phyloP scores from a whole-genome alignment of 2,329 filamentous ascomycete species.

The Apiospora hydei region DNA sequence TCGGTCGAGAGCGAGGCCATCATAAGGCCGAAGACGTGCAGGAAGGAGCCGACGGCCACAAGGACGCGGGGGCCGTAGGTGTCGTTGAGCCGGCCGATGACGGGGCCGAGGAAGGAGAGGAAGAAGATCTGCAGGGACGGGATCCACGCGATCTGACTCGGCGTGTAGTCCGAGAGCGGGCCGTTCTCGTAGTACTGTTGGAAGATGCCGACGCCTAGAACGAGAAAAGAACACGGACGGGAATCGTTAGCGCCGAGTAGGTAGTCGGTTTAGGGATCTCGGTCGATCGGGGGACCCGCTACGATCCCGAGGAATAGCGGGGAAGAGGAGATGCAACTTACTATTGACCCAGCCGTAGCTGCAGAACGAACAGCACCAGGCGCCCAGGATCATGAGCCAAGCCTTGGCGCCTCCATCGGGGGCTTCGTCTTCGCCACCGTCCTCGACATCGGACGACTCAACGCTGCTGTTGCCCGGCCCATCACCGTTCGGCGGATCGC shows the following conservation, averaged over 20 bases:
- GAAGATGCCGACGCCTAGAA: slow-evolving; percentile 56
- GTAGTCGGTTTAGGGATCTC: background rate
- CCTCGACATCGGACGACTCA: background rate
- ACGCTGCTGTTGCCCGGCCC: background rate
- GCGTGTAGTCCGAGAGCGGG: slow-evolving; percentile 54
- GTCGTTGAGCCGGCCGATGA: slow-evolving; percentile 69
- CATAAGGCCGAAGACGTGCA: slow-evolving; percentile 70
- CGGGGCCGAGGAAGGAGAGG: slow-evolving; percentile 39
- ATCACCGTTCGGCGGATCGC: background rate
- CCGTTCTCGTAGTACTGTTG: slow-evolving; percentile 63
- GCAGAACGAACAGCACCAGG: slow-evolving; percentile 49
- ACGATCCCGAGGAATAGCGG: background rate
- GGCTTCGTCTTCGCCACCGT: background rate
- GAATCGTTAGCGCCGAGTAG: background rate
- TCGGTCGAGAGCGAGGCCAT: slow-evolving; percentile 62
- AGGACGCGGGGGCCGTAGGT: slow-evolving; percentile 68
- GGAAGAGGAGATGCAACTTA: slow-evolving; percentile 51
- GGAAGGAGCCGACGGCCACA: slow-evolving; percentile 58
- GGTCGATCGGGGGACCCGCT: background rate
- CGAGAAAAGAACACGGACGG: slow-evolving; percentile 32
- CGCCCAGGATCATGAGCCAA: slow-evolving; percentile 37
- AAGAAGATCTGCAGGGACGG: slow-evolving; percentile 59
- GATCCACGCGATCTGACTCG: slow-evolving; percentile 67
- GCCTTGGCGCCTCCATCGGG: slow-evolving; percentile 35
- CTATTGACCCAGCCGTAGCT: slow-evolving; percentile 54